Evolutionary conservation across 2,329 filamentous ascomycete genomes (phyloP).

Genomic region (Fusarium nygamai): DNA sequence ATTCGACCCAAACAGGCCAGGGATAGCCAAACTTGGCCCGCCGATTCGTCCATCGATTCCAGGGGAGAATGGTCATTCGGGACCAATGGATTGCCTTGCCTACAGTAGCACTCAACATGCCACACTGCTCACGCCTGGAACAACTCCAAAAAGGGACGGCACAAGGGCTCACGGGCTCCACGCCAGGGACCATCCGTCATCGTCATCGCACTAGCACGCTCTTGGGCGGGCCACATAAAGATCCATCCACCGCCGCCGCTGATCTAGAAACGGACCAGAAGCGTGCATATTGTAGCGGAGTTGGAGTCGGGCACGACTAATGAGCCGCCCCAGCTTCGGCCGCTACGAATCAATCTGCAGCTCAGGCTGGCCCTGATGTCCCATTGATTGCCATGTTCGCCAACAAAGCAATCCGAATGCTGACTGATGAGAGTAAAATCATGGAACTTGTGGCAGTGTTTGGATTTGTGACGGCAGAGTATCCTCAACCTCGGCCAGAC

Average conservation of each 20-base stretch:
- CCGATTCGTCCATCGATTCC: constrained; percentile 31
- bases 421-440: constrained; percentile 16
- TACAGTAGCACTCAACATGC: constrained; percentile 16
- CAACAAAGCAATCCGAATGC: constrained; percentile 13
- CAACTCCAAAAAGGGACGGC: constrained; percentile 18
- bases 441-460: constrained; percentile 29
- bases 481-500: constrained; percentile 8
- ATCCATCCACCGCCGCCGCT: constrained; percentile 42
- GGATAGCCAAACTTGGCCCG: constrained; percentile 33
- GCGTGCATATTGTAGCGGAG: constrained; percentile 40
- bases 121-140: constrained; percentile 13
- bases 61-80: constrained; percentile 30
- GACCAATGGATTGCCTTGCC: constrained; percentile 5
- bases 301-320: constrained; percentile 38
- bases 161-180: constrained; percentile 17
- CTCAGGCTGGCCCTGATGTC: constrained; percentile 29
- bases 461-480: constrained; percentile 6
- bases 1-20: constrained; percentile 35
- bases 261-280: constrained; percentile 48
- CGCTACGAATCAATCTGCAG: constrained; percentile 39
- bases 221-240: constrained; percentile 25
- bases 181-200: constrained; percentile 34
- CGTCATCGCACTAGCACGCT: constrained; percentile 26
- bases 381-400: not conserved
- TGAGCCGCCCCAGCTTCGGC: constrained; percentile 43